Percentiles rank a stretch among this genome's conserved stretches.
These are phyloP conservation scores for Fusarium subtropicale DNA, from an alignment of 2,329 filamentous ascomycete species.

Conservation along the genomic window DNA sequence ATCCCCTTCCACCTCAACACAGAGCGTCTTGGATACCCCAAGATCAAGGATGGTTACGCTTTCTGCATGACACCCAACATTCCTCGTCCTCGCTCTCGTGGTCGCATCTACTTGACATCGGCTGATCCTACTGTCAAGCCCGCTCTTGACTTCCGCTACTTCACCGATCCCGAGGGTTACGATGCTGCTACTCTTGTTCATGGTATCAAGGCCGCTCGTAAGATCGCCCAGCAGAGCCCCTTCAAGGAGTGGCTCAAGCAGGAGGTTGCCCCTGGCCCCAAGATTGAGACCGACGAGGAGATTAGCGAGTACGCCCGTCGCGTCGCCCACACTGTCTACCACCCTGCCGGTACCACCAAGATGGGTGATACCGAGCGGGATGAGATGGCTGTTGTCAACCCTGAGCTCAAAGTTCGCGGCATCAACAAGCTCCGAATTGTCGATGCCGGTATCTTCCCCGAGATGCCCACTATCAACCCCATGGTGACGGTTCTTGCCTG, in stretches of 20 bases:
- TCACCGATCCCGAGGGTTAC: conserved; percentile 87
- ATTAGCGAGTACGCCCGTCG: conserved; percentile 84
- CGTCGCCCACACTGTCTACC: conserved; percentile 89
- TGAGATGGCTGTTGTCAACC: conserved; percentile 82
- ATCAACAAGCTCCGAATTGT: conserved; percentile 81
- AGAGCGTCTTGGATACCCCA: conserved; percentile 76
- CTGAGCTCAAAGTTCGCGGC: conserved; percentile 76
- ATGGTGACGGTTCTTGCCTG: conserved; percentile 90
- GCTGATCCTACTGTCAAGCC: conserved; percentile 81
- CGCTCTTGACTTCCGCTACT: conserved; percentile 88
- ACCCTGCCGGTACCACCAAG: conserved; percentile 89
- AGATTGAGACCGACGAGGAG: conserved; percentile 80
- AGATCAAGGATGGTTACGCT: conserved; percentile 75
- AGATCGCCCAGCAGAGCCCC: conserved; percentile 78
- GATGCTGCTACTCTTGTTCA: conserved; percentile 84
- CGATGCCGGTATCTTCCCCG: conserved; percentile 88
- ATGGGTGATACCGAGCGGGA: conserved; percentile 82
- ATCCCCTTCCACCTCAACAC: conserved; percentile 94
- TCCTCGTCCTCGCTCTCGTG: conserved; percentile 81
- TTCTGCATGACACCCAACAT: conserved; percentile 97
- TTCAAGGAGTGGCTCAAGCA: conserved; percentile 87
- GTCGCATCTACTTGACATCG: conserved; percentile 81
- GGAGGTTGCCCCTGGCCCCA: conserved; percentile 82
- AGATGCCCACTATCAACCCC: conserved; percentile 87
- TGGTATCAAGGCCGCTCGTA: conserved; percentile 80